Evolutionary conservation across 2,329 filamentous ascomycete genomes (phyloP), one percentile per base, ranked within the genome.

Genomic region (Venturia nashicola): DNA sequence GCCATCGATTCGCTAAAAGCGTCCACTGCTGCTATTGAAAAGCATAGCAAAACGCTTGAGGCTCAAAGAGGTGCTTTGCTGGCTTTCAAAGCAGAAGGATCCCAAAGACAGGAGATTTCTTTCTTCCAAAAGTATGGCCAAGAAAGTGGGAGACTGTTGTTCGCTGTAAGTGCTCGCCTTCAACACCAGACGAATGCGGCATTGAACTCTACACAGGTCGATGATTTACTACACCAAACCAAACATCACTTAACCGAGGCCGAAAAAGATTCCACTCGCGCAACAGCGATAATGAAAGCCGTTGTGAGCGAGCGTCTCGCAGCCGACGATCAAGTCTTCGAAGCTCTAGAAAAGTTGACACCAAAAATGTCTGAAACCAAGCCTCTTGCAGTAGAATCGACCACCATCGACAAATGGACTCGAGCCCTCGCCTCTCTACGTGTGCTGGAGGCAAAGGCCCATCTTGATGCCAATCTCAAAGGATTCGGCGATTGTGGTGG

Each of bases 281-380:
- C 79, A 0, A 77, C 76, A 4, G 71, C 76, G 1, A 73, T 74
- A 3, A 71, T 86, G 18, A 79, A 78, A 59, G 76, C 79, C 64
- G 79, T 78, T 0, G 74, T 85, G 0, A 77, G 79, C 27, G 76
- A 75, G 18, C 72, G 82, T 12, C 74, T 88, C 9, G 77, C 78
- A 9, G 82, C 84, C 1, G 87, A 90, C 65, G 86, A 90, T 70
- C 84, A 83, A 66, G 77, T 89, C 2, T 75, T 90, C 1, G 77
- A 81, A 23, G 85, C 85, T 65, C 75, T 90, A 2, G 84, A 88
- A 69, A 88, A 87, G 67, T 78, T 90, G 1, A 81, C 86, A 0
- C 80, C 80, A 65, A 85, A 86, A 67, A 77, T 89, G 3, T 77
- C 83, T 1, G 68, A 70, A 3, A 68, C 72, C 11, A 77, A 77